Percentiles rank a stretch among this genome's conserved stretches.
Conservation (phyloP, 2,329 filamentous ascomycete genomes). For the Pseudofabraea citricarpa region DNA sequence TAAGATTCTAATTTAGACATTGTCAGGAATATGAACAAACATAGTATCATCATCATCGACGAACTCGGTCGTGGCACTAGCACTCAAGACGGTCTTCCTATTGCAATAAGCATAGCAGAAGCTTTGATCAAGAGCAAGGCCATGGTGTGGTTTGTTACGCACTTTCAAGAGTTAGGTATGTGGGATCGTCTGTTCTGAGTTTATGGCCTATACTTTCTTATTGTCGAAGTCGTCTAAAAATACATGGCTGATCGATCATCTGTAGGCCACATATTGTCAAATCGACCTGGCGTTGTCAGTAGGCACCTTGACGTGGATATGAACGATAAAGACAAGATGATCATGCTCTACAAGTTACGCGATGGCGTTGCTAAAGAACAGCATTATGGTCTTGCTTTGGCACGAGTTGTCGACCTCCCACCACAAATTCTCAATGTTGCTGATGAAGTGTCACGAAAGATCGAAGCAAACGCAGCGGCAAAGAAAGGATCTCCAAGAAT, state of each 20-base stretch:
- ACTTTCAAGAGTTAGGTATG: slow-evolving; percentile 73
- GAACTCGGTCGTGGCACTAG: slow-evolving; percentile 90
- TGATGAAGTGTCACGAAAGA: slow-evolving; percentile 55
- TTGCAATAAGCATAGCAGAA: slow-evolving; percentile 87
- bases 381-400: slow-evolving; percentile 82
- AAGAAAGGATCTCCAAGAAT: slow-evolving; percentile 55
- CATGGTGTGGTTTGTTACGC: slow-evolving; percentile 88
- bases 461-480: slow-evolving; percentile 53
- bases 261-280: slow-evolving; percentile 64
- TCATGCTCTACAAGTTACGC: slow-evolving; percentile 81
- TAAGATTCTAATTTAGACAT: neutral
- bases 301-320: slow-evolving; percentile 74
- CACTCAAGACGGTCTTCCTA: slow-evolving; percentile 80
- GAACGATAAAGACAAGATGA: slow-evolving; percentile 55
- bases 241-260: no score
- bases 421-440: slow-evolving; percentile 62
- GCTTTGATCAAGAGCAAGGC: slow-evolving; percentile 75
- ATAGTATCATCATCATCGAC: slow-evolving; percentile 80
- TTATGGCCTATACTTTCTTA: no score
- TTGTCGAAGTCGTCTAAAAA: no score
- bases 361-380: slow-evolving; percentile 65
- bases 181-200: no score
- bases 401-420: slow-evolving; percentile 70
- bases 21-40: slow-evolving; percentile 64
- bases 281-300: slow-evolving; percentile 75